Percentiles rank a stretch among this genome's conserved stretches.
Conservation (phyloP, 1,284 basidiomycete species). For the Ustilago hordei region DNA sequence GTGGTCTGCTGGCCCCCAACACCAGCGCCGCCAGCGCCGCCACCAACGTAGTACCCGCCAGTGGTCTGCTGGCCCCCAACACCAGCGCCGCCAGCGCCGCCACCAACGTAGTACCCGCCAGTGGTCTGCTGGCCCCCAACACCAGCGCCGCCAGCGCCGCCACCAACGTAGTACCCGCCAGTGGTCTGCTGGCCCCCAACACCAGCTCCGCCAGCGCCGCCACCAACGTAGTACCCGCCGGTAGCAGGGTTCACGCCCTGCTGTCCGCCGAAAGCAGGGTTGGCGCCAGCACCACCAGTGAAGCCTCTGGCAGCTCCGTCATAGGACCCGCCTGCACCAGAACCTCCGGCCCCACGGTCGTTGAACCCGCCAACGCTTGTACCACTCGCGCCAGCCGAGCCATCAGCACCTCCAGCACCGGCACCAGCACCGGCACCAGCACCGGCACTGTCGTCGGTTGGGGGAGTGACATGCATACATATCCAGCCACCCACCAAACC, state of each 20-base stretch:
- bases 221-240: constrained; percentile 1
- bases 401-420: not conserved
- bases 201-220: not conserved
- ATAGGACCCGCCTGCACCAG: not conserved
- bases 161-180: not conserved
- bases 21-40: not conserved
- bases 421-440: not conserved
- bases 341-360: not conserved
- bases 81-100: not conserved
- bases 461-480: constrained; percentile 33
- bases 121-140: no score
- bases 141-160: constrained; percentile 2
- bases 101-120: not conserved
- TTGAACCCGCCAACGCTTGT: constrained; percentile 7
- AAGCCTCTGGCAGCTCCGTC: not conserved
- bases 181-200: not conserved
- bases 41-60: not conserved
- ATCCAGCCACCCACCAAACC: constrained; percentile 34
- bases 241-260: not conserved
- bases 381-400: constrained; percentile 3
- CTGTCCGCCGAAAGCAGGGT: not conserved
- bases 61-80: no score
- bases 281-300: not conserved
- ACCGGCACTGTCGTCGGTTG: not conserved
- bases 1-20: not conserved